A percentile compares a stretch with the other conserved stretches of the same genome.
These are phyloP conservation scores for Colletotrichum siamense DNA, from an alignment of 2,329 filamentous ascomycete species.

Conservation along the genomic window DNA sequence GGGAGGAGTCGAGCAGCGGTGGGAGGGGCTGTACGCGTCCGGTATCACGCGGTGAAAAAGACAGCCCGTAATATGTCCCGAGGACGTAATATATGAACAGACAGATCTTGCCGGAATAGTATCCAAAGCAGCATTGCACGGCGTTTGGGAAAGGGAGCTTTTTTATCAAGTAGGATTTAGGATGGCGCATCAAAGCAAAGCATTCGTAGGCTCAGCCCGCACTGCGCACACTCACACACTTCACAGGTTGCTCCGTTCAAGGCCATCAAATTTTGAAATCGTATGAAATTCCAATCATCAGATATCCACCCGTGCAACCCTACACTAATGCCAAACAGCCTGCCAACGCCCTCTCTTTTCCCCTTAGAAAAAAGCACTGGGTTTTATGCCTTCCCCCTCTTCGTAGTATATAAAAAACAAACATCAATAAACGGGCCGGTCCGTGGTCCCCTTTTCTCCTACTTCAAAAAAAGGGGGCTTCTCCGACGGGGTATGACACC, in stretches of 20 bases:
- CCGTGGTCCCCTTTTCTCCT: background rate
- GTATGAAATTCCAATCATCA: background rate
- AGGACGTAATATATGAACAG: background rate
- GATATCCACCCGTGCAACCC: background rate
- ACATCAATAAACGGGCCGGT: background rate
- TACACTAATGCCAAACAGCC: background rate
- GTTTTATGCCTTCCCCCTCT: background rate
- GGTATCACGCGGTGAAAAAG: conserved; percentile 8
- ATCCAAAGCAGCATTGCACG: conserved; percentile 35
- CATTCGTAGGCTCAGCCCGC: background rate
- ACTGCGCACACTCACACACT: background rate
- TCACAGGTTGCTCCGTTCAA: background rate
- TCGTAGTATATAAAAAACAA: background rate
- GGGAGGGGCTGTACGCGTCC: conserved; percentile 55
- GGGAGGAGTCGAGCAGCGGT: conserved; percentile 66
- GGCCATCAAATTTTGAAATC: background rate
- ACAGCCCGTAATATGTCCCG: background rate
- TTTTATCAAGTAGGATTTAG: background rate
- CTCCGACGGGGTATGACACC: conserved; percentile 12
- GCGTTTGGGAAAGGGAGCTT: conserved; percentile 30
- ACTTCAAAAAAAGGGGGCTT: background rate
- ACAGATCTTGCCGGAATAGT: background rate
- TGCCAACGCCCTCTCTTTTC: background rate
- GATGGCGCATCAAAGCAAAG: background rate
- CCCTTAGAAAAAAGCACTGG: background rate